phyloP scores from a whole-genome alignment of 352 stramenopile species.

The Detonula confervacea region DNA sequence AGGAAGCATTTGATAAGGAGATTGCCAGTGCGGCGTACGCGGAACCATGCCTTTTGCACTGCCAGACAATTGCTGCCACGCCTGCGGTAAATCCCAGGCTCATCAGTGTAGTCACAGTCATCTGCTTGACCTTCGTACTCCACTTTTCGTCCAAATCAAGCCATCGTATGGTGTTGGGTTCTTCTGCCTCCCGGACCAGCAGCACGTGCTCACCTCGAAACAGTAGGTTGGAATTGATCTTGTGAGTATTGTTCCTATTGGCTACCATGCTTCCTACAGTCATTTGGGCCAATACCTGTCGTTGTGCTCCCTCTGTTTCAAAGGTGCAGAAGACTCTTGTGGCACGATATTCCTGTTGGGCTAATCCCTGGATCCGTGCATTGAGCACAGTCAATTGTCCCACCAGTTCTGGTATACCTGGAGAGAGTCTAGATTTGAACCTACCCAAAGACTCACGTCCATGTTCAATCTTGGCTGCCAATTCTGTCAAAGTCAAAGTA shows the following conservation, averaged over 20 bases:
- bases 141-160: constrained; percentile 67
- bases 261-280: constrained; percentile 54
- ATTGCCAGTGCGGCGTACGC: constrained; percentile 67
- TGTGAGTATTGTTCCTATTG: constrained; percentile 46
- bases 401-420: constrained; percentile 61
- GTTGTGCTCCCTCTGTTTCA: constrained; percentile 72
- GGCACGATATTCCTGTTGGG: constrained; percentile 55
- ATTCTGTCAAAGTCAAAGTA: constrained; percentile 52
- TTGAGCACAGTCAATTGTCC: constrained; percentile 66
- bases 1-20: constrained; percentile 62
- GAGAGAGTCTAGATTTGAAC: constrained; percentile 46
- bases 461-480: constrained; percentile 48
- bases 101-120: constrained; percentile 62
- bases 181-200: constrained; percentile 61
- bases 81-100: constrained; percentile 54
- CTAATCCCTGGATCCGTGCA: constrained; percentile 59
- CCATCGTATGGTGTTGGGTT: constrained; percentile 76
- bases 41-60: constrained; percentile 35
- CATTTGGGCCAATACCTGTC: constrained; percentile 64
- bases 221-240: constrained; percentile 57
- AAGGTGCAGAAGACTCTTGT: constrained; percentile 78
- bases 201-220: constrained; percentile 70
- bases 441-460: constrained; percentile 38
- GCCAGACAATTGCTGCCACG: constrained; percentile 58
- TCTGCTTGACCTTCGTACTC: constrained; percentile 46